Percentiles rank a stretch among this genome's conserved stretches.
Evolutionary conservation across 805 yeast genomes (phyloP).

Genomic region (Metschnikowia anglica): DNA sequence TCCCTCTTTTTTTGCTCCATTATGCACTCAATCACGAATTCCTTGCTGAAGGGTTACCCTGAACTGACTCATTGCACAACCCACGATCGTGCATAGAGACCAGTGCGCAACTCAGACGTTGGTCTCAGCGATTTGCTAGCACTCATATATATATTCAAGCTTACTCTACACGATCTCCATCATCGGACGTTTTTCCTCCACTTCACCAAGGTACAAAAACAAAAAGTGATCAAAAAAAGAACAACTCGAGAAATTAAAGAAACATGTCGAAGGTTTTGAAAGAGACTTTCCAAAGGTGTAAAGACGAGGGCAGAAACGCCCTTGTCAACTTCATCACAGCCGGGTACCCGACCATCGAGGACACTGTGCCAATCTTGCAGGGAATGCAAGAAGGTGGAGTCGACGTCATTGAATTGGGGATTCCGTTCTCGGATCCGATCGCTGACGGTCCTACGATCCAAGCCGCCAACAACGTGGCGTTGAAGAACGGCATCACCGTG

Average conservation of each 20-base stretch:
- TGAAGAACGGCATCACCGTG: slow-evolving; percentile 79
- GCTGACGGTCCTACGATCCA: slow-evolving; percentile 99
- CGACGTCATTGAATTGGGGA: slow-evolving; percentile 90
- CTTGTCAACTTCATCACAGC: slow-evolving; percentile 92
- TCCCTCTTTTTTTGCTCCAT: background rate
- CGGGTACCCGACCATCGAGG: slow-evolving; percentile 86
- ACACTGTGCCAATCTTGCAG: slow-evolving; percentile 79
- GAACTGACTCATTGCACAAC: slow-evolving; percentile 30
- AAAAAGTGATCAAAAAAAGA: background rate
- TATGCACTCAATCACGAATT: too few species aligned
- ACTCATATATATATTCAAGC: too few species aligned
- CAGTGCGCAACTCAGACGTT: slow-evolving; percentile 3
- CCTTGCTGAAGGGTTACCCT: slow-evolving; percentile 26
- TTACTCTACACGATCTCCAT: too few species aligned
- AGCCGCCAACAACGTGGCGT: slow-evolving; percentile 77
- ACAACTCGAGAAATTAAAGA: background rate
- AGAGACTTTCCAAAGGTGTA: slow-evolving; percentile 61
- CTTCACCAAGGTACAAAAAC: too few species aligned
- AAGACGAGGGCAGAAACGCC: slow-evolving; percentile 74
- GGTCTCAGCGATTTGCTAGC: too few species aligned
- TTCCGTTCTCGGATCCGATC: slow-evolving; percentile 97
- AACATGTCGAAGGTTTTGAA: slow-evolving; percentile 53
- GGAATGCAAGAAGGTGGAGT: slow-evolving; percentile 95
- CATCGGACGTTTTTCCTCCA: too few species aligned
- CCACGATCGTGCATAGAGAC: background rate